Conservation (phyloP, 2,329 filamentous ascomycete species). For the Epichloe typhina region DNA sequence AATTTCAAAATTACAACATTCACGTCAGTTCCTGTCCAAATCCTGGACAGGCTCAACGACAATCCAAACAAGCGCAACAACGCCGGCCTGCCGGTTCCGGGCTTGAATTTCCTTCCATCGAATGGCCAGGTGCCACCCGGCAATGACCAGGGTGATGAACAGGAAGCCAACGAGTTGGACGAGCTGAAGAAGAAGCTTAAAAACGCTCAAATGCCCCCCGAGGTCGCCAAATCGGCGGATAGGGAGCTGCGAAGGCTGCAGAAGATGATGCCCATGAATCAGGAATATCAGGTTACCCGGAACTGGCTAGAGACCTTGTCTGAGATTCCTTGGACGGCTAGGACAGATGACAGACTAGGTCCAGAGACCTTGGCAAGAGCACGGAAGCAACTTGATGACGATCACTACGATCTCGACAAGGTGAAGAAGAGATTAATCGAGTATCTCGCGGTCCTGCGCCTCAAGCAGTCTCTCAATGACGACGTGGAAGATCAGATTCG, state of each 20-base stretch:
- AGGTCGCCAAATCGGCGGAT: constrained; percentile 82
- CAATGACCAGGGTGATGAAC: constrained; percentile 49
- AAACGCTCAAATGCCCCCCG: constrained; percentile 66
- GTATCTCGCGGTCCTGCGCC: constrained; percentile 86
- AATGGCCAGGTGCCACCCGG: constrained; percentile 26
- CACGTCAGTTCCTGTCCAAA: constrained; percentile 50
- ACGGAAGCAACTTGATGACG: constrained; percentile 81
- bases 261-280: constrained; percentile 93
- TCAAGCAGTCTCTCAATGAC: constrained; percentile 84
- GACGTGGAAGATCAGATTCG: constrained; percentile 70
- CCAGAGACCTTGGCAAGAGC: constrained; percentile 66
- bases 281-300: constrained; percentile 86
- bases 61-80: constrained; percentile 22
- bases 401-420: constrained; percentile 92
- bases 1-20: constrained; percentile 77
- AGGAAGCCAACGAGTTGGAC: constrained; percentile 80
- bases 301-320: constrained; percentile 89
- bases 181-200: constrained; percentile 83
- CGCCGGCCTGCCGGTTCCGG: constrained; percentile 25
- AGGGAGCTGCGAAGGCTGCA: constrained; percentile 82
- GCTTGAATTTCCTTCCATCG: constrained; percentile 23
- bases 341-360: constrained; percentile 77
- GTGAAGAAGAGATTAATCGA: constrained; percentile 95
- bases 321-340: constrained; percentile 83
- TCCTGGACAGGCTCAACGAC: constrained; percentile 39